Conservation (phyloP, 176 grass and related monocot genomes). For the Hordeum marinum region DNA sequence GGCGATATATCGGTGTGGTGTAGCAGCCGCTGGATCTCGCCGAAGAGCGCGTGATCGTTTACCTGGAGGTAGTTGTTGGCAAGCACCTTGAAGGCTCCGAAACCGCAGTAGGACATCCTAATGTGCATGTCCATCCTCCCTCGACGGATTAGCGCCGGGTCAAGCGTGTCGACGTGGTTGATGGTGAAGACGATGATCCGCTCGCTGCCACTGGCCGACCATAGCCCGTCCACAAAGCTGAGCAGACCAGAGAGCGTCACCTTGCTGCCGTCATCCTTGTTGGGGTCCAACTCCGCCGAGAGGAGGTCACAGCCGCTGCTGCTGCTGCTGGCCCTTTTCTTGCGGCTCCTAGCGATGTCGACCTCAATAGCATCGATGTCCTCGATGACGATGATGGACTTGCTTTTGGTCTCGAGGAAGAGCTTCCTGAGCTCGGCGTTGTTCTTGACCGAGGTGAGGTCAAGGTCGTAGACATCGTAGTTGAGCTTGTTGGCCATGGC, state of each 20-base stretch:
- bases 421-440: conserved; percentile 43
- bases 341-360: conserved; percentile 29
- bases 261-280: not conserved
- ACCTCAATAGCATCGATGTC: conserved; percentile 54
- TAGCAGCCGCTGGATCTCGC: not conserved
- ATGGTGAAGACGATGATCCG: too few species aligned
- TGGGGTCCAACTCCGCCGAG: not conserved
- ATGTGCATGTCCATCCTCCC: conserved; percentile 42
- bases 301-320: not conserved
- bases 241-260: too few species aligned
- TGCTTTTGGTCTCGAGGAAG: conserved; percentile 36
- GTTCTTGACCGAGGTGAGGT: conserved; percentile 33
- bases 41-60: not conserved
- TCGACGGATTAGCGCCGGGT: conserved; percentile 28
- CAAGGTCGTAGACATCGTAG: conserved; percentile 42
- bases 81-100: too few species aligned
- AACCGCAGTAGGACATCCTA: too few species aligned
- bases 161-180: not conserved
- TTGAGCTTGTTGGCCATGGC: conserved; percentile 39
- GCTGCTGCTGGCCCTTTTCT: not conserved
- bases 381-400: conserved; percentile 77
- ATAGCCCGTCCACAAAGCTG: too few species aligned
- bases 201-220: too few species aligned
- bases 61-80: conserved; percentile 19
- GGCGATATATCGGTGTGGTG: conserved; percentile 13